These are phyloP conservation scores for Thymus mandschuricus DNA, from an alignment of 257 asterid species.

Conservation along the genomic window DNA sequence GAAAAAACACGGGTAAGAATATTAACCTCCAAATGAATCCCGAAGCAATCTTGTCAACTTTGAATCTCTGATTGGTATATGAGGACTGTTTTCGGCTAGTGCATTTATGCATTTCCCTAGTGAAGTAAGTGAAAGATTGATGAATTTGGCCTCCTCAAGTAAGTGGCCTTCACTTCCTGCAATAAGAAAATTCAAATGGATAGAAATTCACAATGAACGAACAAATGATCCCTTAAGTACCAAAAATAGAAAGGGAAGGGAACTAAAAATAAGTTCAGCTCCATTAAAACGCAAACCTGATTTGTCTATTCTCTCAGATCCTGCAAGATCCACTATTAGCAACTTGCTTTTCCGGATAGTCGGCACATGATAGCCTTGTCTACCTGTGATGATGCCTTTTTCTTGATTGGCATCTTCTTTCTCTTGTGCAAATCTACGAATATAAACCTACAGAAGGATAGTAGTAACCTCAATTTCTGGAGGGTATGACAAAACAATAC, in stretches of 20 bases:
- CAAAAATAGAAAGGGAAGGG: conserved; percentile 18
- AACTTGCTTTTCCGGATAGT: conserved; percentile 83
- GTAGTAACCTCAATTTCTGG: conserved; percentile 13
- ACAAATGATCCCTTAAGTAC: conserved; percentile 7
- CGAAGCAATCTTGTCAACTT: conserved; percentile 89
- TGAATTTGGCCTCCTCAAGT: conserved; percentile 86
- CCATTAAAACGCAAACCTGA: conserved; percentile 59
- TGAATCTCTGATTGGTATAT: conserved; percentile 91
- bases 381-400: conserved; percentile 40
- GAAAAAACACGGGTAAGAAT: conserved; percentile 15
- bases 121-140: conserved; percentile 85
- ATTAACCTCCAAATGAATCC: conserved; percentile 90
- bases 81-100: conserved; percentile 88
- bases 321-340: conserved; percentile 93
- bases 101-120: conserved; percentile 92
- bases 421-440: conserved; percentile 55
- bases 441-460: conserved; percentile 56
- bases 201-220: conserved; percentile 2
- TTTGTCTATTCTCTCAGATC: conserved; percentile 85
- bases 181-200: conserved; percentile 31
- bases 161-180: conserved; percentile 91
- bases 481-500: not conserved
- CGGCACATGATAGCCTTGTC: conserved; percentile 49
- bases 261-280: conserved; percentile 6
- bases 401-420: conserved; percentile 56